phyloP scores from a whole-genome alignment of 495 filamentous ascomycete genomes.

The Cercophora samala region DNA sequence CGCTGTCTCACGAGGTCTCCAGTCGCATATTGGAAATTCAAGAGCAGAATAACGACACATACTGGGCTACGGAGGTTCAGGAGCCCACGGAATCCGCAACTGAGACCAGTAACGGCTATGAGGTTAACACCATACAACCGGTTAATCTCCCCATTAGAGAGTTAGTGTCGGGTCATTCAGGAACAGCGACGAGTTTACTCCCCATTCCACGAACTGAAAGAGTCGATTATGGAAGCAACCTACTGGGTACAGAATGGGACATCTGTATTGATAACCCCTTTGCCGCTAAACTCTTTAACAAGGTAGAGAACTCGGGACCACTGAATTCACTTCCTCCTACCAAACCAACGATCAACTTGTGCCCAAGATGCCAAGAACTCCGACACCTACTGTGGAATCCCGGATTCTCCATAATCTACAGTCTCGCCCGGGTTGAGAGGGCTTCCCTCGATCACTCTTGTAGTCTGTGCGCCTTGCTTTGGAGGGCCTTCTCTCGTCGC shows the following conservation, averaged over 20 bases:
- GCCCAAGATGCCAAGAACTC: neutral
- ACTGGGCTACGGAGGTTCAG: neutral
- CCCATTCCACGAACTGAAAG: neutral
- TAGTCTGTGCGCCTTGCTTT: neutral
- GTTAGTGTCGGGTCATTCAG: neutral
- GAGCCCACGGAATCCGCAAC: neutral
- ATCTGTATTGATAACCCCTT: neutral
- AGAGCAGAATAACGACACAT: neutral
- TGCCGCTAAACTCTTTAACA: neutral
- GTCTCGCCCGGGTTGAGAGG: neutral
- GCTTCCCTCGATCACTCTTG: neutral
- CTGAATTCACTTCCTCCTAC: neutral
- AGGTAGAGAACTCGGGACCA: neutral
- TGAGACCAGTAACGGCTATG: neutral
- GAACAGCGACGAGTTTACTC: neutral
- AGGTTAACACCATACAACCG: neutral
- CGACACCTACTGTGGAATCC: neutral
- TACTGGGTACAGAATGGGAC: conserved; percentile 1
- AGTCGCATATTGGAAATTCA: neutral
- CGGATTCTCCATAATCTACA: neutral
- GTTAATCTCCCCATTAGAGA: neutral
- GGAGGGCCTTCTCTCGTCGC: neutral
- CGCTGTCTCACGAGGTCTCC: neutral
- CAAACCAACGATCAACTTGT: neutral
- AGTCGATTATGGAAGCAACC: neutral